These are phyloP conservation scores for Flaveria bidentis DNA, from an alignment of 129 eudicot genomes.

Conservation along the genomic window DNA sequence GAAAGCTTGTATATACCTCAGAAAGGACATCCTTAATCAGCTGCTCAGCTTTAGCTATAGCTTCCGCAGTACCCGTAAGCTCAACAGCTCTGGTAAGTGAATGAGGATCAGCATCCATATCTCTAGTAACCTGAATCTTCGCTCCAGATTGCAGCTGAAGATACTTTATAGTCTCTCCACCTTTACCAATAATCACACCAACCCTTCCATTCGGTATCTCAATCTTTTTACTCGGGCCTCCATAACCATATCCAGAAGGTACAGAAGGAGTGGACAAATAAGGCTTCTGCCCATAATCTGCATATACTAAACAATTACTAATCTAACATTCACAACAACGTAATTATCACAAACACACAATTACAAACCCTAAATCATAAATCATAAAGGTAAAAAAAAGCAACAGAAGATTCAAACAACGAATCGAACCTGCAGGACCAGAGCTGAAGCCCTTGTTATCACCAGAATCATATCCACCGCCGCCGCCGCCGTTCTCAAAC, in stretches of 20 bases:
- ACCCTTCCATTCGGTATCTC: slow-evolving; percentile 95
- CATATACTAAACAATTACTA: no score
- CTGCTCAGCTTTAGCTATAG: slow-evolving; percentile 82
- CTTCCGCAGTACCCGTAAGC: slow-evolving; percentile 73
- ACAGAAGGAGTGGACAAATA: slow-evolving; percentile 28
- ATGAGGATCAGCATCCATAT: slow-evolving; percentile 83
- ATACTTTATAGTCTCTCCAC: slow-evolving; percentile 89
- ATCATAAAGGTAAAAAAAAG: background rate
- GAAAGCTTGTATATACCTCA: slow-evolving; percentile 54
- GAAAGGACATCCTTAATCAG: slow-evolving; percentile 70
- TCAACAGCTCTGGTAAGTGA: slow-evolving; percentile 70
- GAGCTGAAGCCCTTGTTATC: slow-evolving; percentile 49
- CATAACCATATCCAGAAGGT: slow-evolving; percentile 57
- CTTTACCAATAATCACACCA: slow-evolving; percentile 97
- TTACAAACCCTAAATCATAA: slow-evolving; percentile 22
- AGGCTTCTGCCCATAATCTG: slow-evolving; percentile 67
- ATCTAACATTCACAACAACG: no score
- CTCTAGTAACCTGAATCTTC: slow-evolving; percentile 91
- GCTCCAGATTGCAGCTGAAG: slow-evolving; percentile 94
- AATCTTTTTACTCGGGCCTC: slow-evolving; percentile 68
- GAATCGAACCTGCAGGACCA: slow-evolving; percentile 45
- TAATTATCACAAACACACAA: background rate
- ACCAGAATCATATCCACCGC: slow-evolving; percentile 55
- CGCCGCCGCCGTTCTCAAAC: slow-evolving; percentile 79
- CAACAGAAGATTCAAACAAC: background rate